Evolutionary conservation across 176 grass and related monocot genomes (phyloP).

Genomic region (Oryza glumipatula): DNA sequence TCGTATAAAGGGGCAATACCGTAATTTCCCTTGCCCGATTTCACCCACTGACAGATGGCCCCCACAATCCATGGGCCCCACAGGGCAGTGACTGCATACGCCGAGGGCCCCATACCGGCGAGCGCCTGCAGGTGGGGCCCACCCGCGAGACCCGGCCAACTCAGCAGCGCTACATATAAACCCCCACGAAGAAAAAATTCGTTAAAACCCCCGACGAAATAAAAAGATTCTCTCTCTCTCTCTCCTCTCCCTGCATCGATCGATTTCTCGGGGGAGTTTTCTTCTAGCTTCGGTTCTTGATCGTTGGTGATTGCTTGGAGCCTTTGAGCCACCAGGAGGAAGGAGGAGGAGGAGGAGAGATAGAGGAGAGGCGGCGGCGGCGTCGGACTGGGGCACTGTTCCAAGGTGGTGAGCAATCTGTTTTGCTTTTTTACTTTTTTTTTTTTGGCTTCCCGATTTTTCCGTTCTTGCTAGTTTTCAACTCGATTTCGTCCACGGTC

Average conservation of each 20-base stretch:
- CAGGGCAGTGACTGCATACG: not conserved
- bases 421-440: not conserved
- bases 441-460: not conserved
- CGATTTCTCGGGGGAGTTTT: not conserved
- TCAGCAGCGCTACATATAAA: constrained; percentile 49
- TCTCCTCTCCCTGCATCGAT: not conserved
- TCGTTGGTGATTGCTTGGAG: constrained; percentile 10
- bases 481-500: not conserved
- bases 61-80: rapidly evolving
- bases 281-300: not conserved
- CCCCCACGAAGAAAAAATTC: constrained; percentile 27
- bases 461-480: not conserved
- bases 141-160: constrained; percentile 20
- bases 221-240: constrained; percentile 14
- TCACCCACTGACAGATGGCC: not conserved
- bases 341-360: not conserved
- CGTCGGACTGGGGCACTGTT: not conserved
- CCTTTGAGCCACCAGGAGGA: not conserved
- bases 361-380: too few relatives aligned
- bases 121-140: constrained; percentile 14
- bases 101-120: constrained; percentile 18
- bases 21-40: not conserved
- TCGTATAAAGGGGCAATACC: not conserved
- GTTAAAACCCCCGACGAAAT: constrained; percentile 21
- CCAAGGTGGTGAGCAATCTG: constrained; percentile 31